These are phyloP conservation scores for Coelastrella sp. DNA, from an alignment of 139 green algal genomes.

Conservation along the genomic window DNA sequence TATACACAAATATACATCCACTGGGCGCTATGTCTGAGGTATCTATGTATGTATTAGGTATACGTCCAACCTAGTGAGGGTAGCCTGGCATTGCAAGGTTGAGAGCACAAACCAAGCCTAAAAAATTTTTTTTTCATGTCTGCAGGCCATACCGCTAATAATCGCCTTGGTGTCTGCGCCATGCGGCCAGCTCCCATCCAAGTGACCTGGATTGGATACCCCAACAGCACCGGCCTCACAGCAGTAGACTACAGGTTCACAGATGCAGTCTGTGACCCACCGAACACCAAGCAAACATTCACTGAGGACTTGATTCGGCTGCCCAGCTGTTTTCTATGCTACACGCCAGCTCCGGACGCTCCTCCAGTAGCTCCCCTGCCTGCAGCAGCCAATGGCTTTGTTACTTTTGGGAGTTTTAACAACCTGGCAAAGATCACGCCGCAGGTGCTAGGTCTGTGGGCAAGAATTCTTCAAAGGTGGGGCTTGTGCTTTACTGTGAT, in stretches of 20 bases:
- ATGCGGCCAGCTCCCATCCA: slow-evolving; percentile 89
- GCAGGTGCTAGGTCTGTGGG: slow-evolving; percentile 87
- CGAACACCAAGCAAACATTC: slow-evolving; percentile 64
- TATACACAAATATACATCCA: no score
- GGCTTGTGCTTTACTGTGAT: background rate
- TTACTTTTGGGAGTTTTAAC: slow-evolving; percentile 99
- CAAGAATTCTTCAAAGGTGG: slow-evolving; percentile 72
- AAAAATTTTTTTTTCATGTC: no score
- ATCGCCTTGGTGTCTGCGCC: slow-evolving; percentile 91
- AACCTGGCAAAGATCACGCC: slow-evolving; percentile 95
- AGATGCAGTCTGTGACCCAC: slow-evolving; percentile 82
- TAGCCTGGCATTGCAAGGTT: no score
- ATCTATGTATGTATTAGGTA: no score
- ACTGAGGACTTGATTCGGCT: slow-evolving; percentile 92
- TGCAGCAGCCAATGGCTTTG: slow-evolving; percentile 77
- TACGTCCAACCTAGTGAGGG: no score
- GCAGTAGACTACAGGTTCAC: slow-evolving; percentile 95
- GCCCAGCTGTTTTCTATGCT: slow-evolving; percentile 96
- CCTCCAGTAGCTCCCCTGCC: slow-evolving; percentile 83
- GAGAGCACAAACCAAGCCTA: background rate
- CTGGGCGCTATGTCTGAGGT: no score
- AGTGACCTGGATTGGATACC: slow-evolving; percentile 98
- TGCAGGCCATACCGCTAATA: slow-evolving; percentile 95
- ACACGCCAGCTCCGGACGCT: slow-evolving; percentile 88
- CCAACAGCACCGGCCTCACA: slow-evolving; percentile 94